Evolutionary conservation across 2,329 filamentous ascomycete genomes (phyloP).

Genomic region (Aspergillus chevalieri): DNA sequence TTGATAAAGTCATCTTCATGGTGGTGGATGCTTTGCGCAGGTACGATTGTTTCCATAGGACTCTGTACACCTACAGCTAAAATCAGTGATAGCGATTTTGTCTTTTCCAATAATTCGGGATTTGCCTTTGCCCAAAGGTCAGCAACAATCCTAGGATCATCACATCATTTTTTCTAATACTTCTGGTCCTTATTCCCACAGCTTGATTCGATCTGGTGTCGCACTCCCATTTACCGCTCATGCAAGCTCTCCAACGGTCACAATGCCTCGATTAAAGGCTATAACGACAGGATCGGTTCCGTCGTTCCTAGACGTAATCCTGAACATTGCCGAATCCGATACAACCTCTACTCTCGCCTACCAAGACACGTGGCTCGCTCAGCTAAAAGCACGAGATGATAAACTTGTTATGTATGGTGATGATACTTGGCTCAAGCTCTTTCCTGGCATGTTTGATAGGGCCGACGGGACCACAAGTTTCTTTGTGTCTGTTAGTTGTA

Average conservation of each 20-base stretch:
- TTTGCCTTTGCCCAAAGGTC: constrained; percentile 86
- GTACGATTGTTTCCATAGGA: constrained; percentile 40
- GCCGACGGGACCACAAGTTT: constrained; percentile 94
- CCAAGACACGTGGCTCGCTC: constrained; percentile 94
- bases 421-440: constrained; percentile 96
- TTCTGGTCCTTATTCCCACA: constrained; percentile 31
- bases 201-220: constrained; percentile 73
- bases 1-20: constrained; percentile 93
- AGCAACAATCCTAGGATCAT: constrained; percentile 6
- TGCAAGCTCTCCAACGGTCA: constrained; percentile 94
- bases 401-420: constrained; percentile 94
- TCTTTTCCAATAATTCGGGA: constrained; percentile 72
- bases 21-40: constrained; percentile 91
- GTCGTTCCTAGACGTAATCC: constrained; percentile 91
- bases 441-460: constrained; percentile 79
- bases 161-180: constrained; percentile 11
- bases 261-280: constrained; percentile 95
- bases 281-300: constrained; percentile 98
- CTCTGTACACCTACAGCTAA: constrained; percentile 10
- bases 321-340: constrained; percentile 94
- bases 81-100: constrained; percentile 67
- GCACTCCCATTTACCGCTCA: constrained; percentile 93
- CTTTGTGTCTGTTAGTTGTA: constrained; percentile 77
- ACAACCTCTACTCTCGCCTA: constrained; percentile 77
- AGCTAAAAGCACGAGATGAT: constrained; percentile 71